Evolutionary conservation across 345 rosid species (phyloP).

Genomic region (Cardamine occulta): DNA sequence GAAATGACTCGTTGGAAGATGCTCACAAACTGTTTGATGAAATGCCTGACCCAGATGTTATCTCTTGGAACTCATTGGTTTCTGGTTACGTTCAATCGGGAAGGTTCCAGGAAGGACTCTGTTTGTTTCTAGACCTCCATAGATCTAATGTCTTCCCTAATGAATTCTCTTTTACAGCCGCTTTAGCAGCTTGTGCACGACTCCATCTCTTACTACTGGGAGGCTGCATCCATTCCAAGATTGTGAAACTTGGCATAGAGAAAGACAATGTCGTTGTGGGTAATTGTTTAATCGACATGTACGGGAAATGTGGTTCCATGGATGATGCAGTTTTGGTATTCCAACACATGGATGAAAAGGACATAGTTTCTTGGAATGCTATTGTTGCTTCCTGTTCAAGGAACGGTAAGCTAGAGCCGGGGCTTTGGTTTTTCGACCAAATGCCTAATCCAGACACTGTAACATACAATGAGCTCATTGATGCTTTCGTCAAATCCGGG

Average conservation of each 20-base stretch:
- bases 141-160: conserved; percentile 53
- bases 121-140: conserved; percentile 58
- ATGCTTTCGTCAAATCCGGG: conserved; percentile 66
- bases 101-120: conserved; percentile 51
- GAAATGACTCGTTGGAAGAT: conserved; percentile 41
- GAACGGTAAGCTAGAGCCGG: conserved; percentile 58
- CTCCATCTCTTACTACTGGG: conserved; percentile 47
- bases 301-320: conserved; percentile 73
- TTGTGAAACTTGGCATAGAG: conserved; percentile 59
- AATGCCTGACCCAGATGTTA: conserved; percentile 69
- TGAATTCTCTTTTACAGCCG: conserved; percentile 67
- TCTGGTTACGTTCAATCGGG: conserved; percentile 64
- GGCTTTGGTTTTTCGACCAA: conserved; percentile 52
- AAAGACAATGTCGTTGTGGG: conserved; percentile 50
- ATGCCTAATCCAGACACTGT: conserved; percentile 73
- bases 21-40: conserved; percentile 70
- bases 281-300: conserved; percentile 83
- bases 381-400: conserved; percentile 74
- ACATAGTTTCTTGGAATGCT: conserved; percentile 80
- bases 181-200: conserved; percentile 69
- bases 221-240: conserved; percentile 60
- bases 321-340: conserved; percentile 62
- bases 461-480: conserved; percentile 73
- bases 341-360: conserved; percentile 54
- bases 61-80: conserved; percentile 80